phyloP scores from a whole-genome alignment of 768 basidiomycete genomes.

The Pholiota conissans region DNA sequence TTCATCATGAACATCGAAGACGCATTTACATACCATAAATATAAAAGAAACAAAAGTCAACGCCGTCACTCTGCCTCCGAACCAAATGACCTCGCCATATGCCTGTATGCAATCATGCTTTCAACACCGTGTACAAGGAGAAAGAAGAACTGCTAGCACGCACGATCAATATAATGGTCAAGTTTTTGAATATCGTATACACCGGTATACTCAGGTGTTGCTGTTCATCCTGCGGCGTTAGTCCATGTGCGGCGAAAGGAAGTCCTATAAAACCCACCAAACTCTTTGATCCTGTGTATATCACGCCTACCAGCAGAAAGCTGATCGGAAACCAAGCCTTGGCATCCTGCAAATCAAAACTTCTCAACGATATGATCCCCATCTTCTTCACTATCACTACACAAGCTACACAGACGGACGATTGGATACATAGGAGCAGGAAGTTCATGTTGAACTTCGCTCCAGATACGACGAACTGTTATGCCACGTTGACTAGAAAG shows the following conservation, averaged over 20 bases:
- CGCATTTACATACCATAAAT: constrained; percentile 69
- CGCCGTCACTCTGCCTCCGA: constrained; percentile 84
- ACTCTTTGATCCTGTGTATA: constrained; percentile 98
- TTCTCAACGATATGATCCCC: constrained; percentile 81
- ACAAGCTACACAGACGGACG: constrained; percentile 79
- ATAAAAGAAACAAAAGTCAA: constrained; percentile 88
- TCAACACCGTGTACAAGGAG: constrained; percentile 2
- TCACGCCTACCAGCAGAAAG: constrained; percentile 87
- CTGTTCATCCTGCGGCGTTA: constrained; percentile 38
- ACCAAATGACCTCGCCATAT: constrained; percentile 97
- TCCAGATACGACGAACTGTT: constrained; percentile 92
- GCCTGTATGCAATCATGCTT: constrained; percentile 50
- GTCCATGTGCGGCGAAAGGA: not conserved
- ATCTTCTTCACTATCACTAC: constrained; percentile 73
- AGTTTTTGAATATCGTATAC: constrained; percentile 99
- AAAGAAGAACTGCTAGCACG: constrained; percentile 22
- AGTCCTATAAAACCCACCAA: constrained; percentile 59
- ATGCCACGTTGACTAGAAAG: not conserved
- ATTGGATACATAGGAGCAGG: constrained; percentile 88
- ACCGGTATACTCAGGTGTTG: constrained; percentile 97
- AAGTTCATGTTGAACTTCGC: constrained; percentile 96
- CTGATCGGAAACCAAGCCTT: constrained; percentile 96
- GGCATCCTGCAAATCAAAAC: constrained; percentile 81
- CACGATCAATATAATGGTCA: constrained; percentile 98
- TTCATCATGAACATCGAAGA: not conserved